phyloP scores from a whole-genome alignment of 257 asterid species.

The Hygrophila difformis region DNA sequence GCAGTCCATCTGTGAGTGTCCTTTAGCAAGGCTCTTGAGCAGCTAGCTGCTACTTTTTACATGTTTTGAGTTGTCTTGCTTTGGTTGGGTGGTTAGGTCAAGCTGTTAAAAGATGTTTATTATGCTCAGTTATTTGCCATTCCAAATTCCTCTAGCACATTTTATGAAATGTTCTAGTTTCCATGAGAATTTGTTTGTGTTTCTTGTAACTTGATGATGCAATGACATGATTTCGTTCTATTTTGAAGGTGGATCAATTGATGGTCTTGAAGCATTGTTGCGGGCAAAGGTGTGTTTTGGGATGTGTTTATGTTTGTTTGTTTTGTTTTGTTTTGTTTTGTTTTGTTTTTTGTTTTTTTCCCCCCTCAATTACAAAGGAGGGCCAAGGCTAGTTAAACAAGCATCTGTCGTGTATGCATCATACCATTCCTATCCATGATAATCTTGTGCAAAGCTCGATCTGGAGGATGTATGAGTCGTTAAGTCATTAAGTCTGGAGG shows the following conservation, averaged over 20 bases:
- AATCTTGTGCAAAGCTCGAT: no score
- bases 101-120: slow-evolving; percentile 6
- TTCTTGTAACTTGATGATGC: no score
- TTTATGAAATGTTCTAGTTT: background rate
- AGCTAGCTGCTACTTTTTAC: background rate
- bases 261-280: slow-evolving; percentile 73
- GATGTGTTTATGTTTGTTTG: slow-evolving; percentile 9
- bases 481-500: no score
- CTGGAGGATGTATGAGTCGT: no score
- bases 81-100: background rate
- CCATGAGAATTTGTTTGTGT: no score
- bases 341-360: no score
- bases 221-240: slow-evolving; percentile 13
- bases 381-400: no score
- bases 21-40: background rate
- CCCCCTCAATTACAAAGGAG: no score
- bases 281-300: slow-evolving; percentile 70
- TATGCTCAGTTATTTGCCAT: background rate
- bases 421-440: no score
- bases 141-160: background rate
- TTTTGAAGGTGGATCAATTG: slow-evolving; percentile 75
- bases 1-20: background rate
- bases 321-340: slow-evolving; percentile 8
- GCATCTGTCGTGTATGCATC: no score
- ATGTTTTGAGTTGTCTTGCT: background rate